Base-by-base conservation (phyloP, 768 basidiomycete species). In the Chalciporus chontae region DNA sequence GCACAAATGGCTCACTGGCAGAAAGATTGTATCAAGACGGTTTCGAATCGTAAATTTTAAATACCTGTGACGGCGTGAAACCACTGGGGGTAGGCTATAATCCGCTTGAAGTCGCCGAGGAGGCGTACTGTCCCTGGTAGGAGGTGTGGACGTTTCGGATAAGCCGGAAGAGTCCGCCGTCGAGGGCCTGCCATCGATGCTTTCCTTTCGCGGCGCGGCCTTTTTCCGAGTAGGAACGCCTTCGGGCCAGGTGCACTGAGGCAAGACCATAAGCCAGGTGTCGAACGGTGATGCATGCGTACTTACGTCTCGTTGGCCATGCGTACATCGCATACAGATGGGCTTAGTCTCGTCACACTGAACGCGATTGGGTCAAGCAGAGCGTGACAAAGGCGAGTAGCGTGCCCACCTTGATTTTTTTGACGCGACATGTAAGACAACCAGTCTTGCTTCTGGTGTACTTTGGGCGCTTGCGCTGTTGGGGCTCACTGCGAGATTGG, bases 401-500 rank as follows among this genome's bases (percentile, higher is more conserved):
- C 13, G 31, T 47, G 64, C 77, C 47, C 55, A 89, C 90, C 80
- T 96, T 96, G 63, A 97, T 91, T 77, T 95, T 90, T 77, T 94
- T 94, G 54, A 83, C 81, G 60, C 94, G 80, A 77, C 94, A 97
- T 38, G 90, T 94, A 65, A 95, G 72, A 66, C 94, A 97, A 19
- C 94, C 94, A 1, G 92, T 93, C 73, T 95, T 94, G 70, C 89
- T 91, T 59, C 94, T 81, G 54, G 90, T 92, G 60, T 94, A 94
- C 75, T 96, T 96, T 43, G 90, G 90, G 31, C 90, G 85, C 66
- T 90, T 90, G 51, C 89, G 79, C 60, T 75, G 73, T n/a, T 77
- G 75, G 14, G 74, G 61, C 21, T 75, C 86, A 31, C 69, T 70
- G 45, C 78, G 76, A 47, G 77, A 67, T 19, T 74, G 74, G 4